These are phyloP conservation scores for Cymodocea nodosa DNA, from an alignment of 116 monocot genomes.

Conservation along the genomic window DNA sequence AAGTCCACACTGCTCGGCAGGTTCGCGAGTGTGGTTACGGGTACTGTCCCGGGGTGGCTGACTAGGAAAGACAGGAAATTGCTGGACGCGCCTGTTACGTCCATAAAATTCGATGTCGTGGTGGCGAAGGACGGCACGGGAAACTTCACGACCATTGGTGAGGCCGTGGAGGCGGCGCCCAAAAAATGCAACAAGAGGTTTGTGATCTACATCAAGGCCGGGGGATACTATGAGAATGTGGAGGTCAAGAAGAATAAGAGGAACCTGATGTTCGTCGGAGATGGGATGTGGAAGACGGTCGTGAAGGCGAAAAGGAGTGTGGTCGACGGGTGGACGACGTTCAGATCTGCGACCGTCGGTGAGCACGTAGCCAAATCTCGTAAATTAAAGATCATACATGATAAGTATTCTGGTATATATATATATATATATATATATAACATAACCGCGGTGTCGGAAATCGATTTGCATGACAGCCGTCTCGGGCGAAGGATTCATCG, in stretches of 20 bases:
- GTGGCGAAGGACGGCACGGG: constrained; percentile 64
- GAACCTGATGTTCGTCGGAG: constrained; percentile 66
- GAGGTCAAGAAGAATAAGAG: constrained; percentile 40
- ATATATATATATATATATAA: no score
- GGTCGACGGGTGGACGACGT: constrained; percentile 74
- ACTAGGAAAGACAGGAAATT: constrained; percentile 22
- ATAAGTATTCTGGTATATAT: no score
- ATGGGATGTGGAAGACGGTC: constrained; percentile 63
- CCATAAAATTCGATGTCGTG: constrained; percentile 12
- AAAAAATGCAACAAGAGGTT: constrained; percentile 27
- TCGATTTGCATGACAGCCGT: constrained; percentile 14
- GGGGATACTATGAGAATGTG: constrained; percentile 68
- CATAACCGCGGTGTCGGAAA: no score
- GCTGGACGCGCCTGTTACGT: constrained; percentile 18
- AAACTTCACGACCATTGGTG: constrained; percentile 35
- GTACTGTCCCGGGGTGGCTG: constrained; percentile 39
- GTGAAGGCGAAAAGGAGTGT: constrained; percentile 60
- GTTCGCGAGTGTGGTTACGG: constrained; percentile 14
- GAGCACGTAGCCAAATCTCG: constrained; percentile 5
- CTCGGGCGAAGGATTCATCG: constrained; percentile 18
- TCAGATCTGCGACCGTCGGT: constrained; percentile 74
- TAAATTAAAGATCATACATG: no score
- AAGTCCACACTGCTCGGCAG: constrained; percentile 11
- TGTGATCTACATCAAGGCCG: constrained; percentile 66
- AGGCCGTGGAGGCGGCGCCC: constrained; percentile 47